phyloP scores from a whole-genome alignment of 2,329 filamentous ascomycete species.

The Hypomyces perniciosus region DNA sequence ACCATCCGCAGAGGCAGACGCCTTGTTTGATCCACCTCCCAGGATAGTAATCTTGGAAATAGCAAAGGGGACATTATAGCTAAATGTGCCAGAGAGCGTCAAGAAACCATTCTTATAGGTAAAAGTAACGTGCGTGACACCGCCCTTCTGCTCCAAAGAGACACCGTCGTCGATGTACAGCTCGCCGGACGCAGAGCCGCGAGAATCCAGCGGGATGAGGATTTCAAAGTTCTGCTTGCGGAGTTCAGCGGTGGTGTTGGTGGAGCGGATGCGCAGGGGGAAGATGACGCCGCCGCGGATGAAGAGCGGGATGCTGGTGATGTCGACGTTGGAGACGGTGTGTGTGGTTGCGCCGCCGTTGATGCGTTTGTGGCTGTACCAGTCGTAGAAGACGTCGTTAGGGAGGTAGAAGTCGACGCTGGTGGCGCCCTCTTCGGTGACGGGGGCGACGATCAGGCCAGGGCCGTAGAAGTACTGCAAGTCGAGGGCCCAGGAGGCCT shows the following conservation, averaged over 20 bases:
- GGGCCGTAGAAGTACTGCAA: slow-evolving; percentile 47
- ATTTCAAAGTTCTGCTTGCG: slow-evolving; percentile 64
- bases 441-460: slow-evolving; percentile 43
- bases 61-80: slow-evolving; percentile 38
- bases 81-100: slow-evolving; percentile 46
- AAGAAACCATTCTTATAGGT: slow-evolving; percentile 49
- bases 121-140: slow-evolving; percentile 53
- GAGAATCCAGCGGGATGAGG: slow-evolving; percentile 56
- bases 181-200: slow-evolving; percentile 59
- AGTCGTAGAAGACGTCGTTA: slow-evolving; percentile 45
- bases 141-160: slow-evolving; percentile 48
- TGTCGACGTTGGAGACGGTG: slow-evolving; percentile 29
- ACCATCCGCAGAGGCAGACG: neutral
- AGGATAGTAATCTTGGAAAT: slow-evolving; percentile 48
- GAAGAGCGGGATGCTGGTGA: slow-evolving; percentile 56
- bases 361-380: slow-evolving; percentile 41
- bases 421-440: slow-evolving; percentile 38
- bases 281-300: slow-evolving; percentile 60
- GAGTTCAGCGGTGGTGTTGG: slow-evolving; percentile 59
- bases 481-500: slow-evolving; percentile 39
- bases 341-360: slow-evolving; percentile 35
- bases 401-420: slow-evolving; percentile 45
- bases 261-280: slow-evolving; percentile 49
- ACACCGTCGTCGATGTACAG: slow-evolving; percentile 77
- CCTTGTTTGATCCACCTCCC: slow-evolving; percentile 22